A percentile compares a stretch with the other conserved stretches of the same genome.
These are phyloP conservation scores for Lyophyllum atratum DNA, from an alignment of 768 basidiomycete species.

Conservation along the genomic window DNA sequence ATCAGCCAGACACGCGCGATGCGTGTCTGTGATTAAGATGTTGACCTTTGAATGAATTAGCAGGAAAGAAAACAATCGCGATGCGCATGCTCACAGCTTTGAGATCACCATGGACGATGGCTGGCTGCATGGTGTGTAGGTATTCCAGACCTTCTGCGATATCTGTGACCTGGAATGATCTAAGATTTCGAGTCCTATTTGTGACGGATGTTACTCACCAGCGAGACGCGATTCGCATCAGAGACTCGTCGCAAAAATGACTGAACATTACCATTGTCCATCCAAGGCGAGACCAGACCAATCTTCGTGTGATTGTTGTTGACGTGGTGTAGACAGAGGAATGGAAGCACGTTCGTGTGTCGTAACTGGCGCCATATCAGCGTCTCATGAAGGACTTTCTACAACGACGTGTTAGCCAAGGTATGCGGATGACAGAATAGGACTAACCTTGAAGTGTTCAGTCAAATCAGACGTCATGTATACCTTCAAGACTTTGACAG, in stretches of 20 bases:
- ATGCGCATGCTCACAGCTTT: neutral
- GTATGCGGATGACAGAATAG: neutral
- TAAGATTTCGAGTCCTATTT: neutral
- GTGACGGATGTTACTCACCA: conserved; percentile 5
- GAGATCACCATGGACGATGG: conserved; percentile 20
- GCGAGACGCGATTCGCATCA: conserved; percentile 9
- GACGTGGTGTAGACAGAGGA: conserved; percentile 11
- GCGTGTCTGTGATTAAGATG: conserved; percentile 15
- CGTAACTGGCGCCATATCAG: neutral
- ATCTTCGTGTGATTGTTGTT: conserved; percentile 11
- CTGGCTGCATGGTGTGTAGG: conserved; percentile 13
- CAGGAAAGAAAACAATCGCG: conserved; percentile 4
- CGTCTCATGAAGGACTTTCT: conserved; percentile 16
- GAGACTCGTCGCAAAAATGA: neutral
- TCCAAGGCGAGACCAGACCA: conserved; percentile 16
- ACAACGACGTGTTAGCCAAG: neutral
- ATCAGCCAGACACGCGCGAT: conserved; percentile 19
- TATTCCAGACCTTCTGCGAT: conserved; percentile 14
- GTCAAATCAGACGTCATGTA: conserved; percentile 12
- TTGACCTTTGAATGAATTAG: conserved; percentile 12
- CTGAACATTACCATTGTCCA: conserved; percentile 6
- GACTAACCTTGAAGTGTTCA: conserved; percentile 25
- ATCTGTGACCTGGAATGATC: conserved; percentile 6
- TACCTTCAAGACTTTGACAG: conserved; percentile 29
- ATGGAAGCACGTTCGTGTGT: conserved; percentile 17